Evolutionary conservation across 2,329 filamentous ascomycete species (phyloP), one percentile per base, ranked within the genome.

Genomic region (Cyclaneusma minus): DNA sequence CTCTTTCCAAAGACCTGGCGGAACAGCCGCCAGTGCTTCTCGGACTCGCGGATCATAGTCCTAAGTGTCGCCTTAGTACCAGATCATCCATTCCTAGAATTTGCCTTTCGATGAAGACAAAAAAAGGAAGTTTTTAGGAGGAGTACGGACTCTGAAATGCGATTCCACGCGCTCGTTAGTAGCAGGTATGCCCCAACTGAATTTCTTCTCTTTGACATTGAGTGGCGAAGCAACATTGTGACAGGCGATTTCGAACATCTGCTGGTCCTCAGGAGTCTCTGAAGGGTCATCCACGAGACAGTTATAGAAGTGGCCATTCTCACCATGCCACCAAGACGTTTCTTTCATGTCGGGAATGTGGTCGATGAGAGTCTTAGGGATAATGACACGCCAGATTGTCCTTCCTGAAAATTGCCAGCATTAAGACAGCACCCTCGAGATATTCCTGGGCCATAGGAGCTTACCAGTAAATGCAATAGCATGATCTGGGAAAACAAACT

Each of bases 311-410:
- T 59, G 56, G 3, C 51, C 51, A 0, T 44, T 42, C 3, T 52
- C 49, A 3, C 50, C 46, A 36, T 58, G 54, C 56, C 56, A 60
- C 56, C 55, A 60, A 3, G 44, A 45, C 1, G 52, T 57, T 3
- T 34, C 28, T 22, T 35, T 49, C 35, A 45, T 52, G 37, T 35
- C 29, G 0, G 34, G 27, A 8, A 40, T 32, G 17, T 52, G 42
- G 24, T 35, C 44, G 12, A 54, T 47, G 22, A 34, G 41, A 19
- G 42, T 48, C 23, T 43, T 45, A 1, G 54, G 51, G 4, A 62
- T 41, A 6, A 62, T 35, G 0, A 51, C 45, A 3, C 59, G 54
- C 51, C 55, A 64, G 23, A 61, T 60, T 2, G 54, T 61, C 2
- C 53, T 61, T 1, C 59, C 59, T 16, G 47, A 40, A 25, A 43